Evolutionary conservation across 805 yeast genomes (phyloP), one percentile per base, ranked within the genome.

Genomic region (Tetrapisispora phaffii): DNA sequence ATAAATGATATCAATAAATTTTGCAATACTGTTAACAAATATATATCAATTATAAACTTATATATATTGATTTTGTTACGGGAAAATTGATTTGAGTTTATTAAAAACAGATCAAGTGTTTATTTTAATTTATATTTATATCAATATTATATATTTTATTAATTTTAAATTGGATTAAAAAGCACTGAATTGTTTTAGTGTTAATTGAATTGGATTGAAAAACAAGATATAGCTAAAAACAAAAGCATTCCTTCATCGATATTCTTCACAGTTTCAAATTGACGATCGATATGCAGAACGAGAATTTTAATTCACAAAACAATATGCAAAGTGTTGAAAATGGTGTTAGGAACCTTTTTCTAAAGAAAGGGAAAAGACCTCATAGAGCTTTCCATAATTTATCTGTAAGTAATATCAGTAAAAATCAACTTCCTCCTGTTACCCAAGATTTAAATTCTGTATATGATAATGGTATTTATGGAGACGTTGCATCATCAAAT

Each of bases 381-480:
- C 47, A 54, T 33, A 56, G 67, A 38, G 66, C 62, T 12, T 60
- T 47, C 38, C 65, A 59, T 41, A 48, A 52, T 17, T 50, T 59
- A 16, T 38, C 47, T 4, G 29, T 36, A 15, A 21, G 41, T 17
- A 37, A 43, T 19, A 43, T 43, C 15, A 20, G 35, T 3, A 39
- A 34, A 2, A 17, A 13, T 17, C 47, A 35, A 15, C n/a, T 44
- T 13, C 47, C 44, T 7, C 12, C 43, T 2, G n/a, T 38, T 19
- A 40, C 40, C 10, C 23, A 38, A 19, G 41, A 38, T 26, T 24
- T 24, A 13, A 31, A 20, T 12, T 2, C 29, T 21, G 13, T 3
- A 20, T 21, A 29, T n/a, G 24, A 23, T 23, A 12, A 12, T 29
- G 17, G 19, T n/a, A 16, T 7, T 28, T 38, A 15, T 26, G 23